Percentiles rank a stretch among this genome's conserved stretches.
These are phyloP conservation scores for Neurospora pannonica DNA, from an alignment of 495 filamentous ascomycete species.

Conservation along the genomic window DNA sequence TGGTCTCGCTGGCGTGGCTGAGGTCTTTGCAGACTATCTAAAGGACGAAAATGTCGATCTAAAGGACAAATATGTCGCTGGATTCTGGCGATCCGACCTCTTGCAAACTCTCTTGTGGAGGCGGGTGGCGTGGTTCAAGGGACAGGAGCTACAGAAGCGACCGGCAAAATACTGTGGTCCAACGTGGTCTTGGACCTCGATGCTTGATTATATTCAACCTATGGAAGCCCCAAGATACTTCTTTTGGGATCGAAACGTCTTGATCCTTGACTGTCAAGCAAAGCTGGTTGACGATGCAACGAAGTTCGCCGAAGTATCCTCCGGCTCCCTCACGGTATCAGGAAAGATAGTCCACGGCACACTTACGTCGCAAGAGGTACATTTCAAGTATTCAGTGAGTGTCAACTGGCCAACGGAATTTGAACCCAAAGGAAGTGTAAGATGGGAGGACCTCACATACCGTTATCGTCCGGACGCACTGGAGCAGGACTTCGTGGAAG, in stretches of 20 bases:
- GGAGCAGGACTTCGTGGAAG: not conserved
- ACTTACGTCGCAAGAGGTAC: too few relatives aligned
- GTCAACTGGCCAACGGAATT: not conserved
- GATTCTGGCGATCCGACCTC: not conserved
- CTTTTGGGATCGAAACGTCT: not conserved
- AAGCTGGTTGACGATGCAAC: not conserved
- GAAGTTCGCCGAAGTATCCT: not conserved
- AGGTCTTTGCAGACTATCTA: not conserved
- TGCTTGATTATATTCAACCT: too few relatives aligned
- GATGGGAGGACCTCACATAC: not conserved
- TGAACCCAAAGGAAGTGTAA: not conserved
- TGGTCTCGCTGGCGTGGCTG: not conserved
- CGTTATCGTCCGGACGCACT: not conserved
- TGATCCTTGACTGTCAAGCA: not conserved
- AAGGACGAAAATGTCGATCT: not conserved
- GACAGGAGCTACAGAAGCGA: not conserved
- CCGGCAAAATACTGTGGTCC: not conserved
- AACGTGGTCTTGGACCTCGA: not conserved
- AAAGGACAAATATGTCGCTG: not conserved
- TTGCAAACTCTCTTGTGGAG: not conserved
- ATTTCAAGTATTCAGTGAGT: too few relatives aligned
- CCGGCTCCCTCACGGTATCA: not conserved
- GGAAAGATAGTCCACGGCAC: not conserved
- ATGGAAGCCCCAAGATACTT: not conserved
- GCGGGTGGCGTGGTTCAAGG: too few relatives aligned